Evolutionary conservation across 1,284 basidiomycete species (phyloP).

Genomic region (Pseudozyma sp.): DNA sequence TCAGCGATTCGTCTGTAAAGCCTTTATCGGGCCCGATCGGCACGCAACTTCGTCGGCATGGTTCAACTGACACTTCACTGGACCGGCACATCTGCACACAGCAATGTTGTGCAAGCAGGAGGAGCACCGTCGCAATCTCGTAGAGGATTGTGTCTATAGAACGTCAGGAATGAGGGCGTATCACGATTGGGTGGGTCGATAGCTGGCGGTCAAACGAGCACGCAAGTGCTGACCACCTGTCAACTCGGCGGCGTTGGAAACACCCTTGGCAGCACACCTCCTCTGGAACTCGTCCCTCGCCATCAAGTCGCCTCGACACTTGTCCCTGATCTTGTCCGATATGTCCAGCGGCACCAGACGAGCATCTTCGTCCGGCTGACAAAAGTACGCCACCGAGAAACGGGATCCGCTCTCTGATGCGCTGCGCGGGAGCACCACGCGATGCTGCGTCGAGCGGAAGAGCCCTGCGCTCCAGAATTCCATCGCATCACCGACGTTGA

Average conservation of each 20-base stretch:
- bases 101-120: too few species aligned
- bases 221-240: conserved; percentile 54
- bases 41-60: too few species aligned
- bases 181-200: conserved; percentile 1
- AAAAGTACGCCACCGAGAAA: conserved; percentile 61
- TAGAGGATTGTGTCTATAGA: too few species aligned
- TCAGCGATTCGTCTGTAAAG: too few species aligned
- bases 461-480: conserved; percentile 60
- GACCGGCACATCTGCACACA: too few species aligned
- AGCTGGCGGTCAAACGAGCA: conserved; percentile 34
- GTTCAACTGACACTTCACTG: too few species aligned
- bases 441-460: conserved; percentile 57
- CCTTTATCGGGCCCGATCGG: too few species aligned
- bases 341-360: conserved; percentile 41
- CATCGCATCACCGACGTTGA: conserved; percentile 85
- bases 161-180: too few species aligned
- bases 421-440: conserved; percentile 52
- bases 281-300: conserved; percentile 19
- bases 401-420: conserved; percentile 43
- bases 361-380: conserved; percentile 56
- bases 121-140: too few species aligned
- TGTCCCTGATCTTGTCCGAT: conserved; percentile 6
- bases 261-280: conserved; percentile 42
- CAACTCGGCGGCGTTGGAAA: conserved; percentile 25
- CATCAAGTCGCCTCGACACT: conserved; percentile 27